Evolutionary conservation across 176 grass and related monocot genomes (phyloP), one percentile per base, ranked within the genome.

Genomic region (Dactylis glomerata): DNA sequence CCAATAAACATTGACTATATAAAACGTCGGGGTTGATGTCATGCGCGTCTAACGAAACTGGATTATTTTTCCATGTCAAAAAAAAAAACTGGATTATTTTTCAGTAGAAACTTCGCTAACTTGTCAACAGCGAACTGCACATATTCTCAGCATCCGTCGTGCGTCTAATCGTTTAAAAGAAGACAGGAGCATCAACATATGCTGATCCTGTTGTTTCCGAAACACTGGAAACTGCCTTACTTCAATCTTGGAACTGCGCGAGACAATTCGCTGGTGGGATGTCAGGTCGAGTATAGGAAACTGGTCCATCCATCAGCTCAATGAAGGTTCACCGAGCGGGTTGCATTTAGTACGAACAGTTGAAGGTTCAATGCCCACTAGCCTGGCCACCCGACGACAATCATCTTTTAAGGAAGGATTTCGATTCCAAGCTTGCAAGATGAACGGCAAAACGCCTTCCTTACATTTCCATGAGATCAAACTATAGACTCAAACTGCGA

Each of bases 301-400:
- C 15, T 57, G 46, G 62, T 19, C 9, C 55, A 27, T 81, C 30
- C 40, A 65, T 17, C 15, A 52, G 2, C 11, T 42, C 31, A 70
- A 70, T 61, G 8, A 62, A 49, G 74, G 81, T 59, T 63, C 52
- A 23, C 19, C 51, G 15, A 61, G 27, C 69, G 30, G 30, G 19
- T 30, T 63, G 65, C 86, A 64, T 72, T 79, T 79, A 75, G 46
- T 45, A 84, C 57, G 27, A 42, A 12, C 55, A 1, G 66, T 55
- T 84, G 68, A 57, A 73, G 54, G 3, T 54, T 64, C 17, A 76
- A 65, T 79, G 81, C 32, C 23, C 34, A 68, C 65, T n/a, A 33
- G 65, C 8, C 45, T 45, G 70, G 26, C 70, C 70, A 73, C 70
- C 42, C 7, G 10, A 9, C 26, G 26, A 73, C 42, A 64, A 46